Base-by-base conservation (phyloP, 176 grass and related monocot species). In the Hordeum vulgare region DNA sequence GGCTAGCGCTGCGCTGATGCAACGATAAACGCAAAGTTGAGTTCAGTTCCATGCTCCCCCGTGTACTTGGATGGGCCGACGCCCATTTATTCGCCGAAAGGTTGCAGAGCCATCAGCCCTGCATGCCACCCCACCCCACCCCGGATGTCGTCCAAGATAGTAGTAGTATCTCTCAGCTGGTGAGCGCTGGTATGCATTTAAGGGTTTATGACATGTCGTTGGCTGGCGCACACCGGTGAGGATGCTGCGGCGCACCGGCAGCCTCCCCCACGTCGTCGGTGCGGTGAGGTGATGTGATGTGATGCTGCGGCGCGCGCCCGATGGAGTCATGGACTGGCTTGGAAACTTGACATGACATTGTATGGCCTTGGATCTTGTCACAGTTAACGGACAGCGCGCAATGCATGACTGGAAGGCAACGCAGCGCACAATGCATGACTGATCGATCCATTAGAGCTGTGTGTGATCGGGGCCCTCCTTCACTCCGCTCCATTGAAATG, bases 1-100 rank as follows among this genome's bases (percentile, higher is more conserved):
- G n/a, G 63, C 73, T 57, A 73, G 54, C 68, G 25, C 31, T 47
- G 28, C 27, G n/a, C 25, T 54, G 17, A 54, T 21, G 28, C 25
- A 15, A 47, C 25, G n/a, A n/a, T n/a, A n/a, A 65, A 64, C 41
- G 28, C 71, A n/a, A 6, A 79, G 66, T 47, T 86, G 4, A 79
- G 66, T 47, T 86, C 8, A 70, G 82, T 69, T 85, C 77, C 82
- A 74, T 85, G 77, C 61, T 53, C 49, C 36, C 66, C 64, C 75
- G 13, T 71, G 68, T 60, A 67, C 68, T 36, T 74, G 7, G 61
- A 23, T 17, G 78, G 26, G 68, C 84, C 83, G 40, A 62, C 37
- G 69, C 68, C 18, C 21, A 90, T 90, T 90, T 80, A 90, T 70
- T 83, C 84, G 84, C 80, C 89, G 89, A 90, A 90, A 87, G 75